These are phyloP conservation scores for Jatropha podagrica DNA, from an alignment of 441 rosid genomes.

Conservation along the genomic window DNA sequence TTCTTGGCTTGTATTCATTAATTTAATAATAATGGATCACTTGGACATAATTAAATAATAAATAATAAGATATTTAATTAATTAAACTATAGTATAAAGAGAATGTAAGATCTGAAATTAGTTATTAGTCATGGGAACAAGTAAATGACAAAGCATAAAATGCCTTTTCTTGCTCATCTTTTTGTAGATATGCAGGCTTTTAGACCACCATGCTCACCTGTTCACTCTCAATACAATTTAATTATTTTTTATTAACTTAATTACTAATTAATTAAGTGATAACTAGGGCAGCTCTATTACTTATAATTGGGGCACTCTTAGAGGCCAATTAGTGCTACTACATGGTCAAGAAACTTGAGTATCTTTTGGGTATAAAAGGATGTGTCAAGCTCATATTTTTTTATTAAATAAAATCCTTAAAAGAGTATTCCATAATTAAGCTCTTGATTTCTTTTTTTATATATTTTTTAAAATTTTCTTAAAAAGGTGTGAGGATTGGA, in stretches of 20 bases:
- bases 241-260: not conserved
- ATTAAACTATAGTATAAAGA: conserved; percentile 2
- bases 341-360: not conserved
- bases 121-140: conserved; percentile 32
- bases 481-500: conserved; percentile 42
- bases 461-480: not conserved
- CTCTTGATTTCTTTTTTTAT: conserved; percentile 5
- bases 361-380: not conserved
- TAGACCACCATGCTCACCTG: conserved; percentile 33
- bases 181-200: conserved; percentile 42
- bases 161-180: conserved; percentile 34
- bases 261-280: not conserved
- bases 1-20: not conserved
- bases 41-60: not conserved
- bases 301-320: not conserved
- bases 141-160: conserved; percentile 56
- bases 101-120: conserved; percentile 6
- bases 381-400: no score
- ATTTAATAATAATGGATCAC: not conserved
- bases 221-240: conserved; percentile 27
- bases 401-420: not conserved
- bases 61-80: not conserved
- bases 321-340: not conserved
- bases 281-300: not conserved
- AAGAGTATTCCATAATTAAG: not conserved